A percentile compares a stretch with the other conserved stretches of the same genome.
Evolutionary conservation across 352 stramenopile genomes (phyloP).

Genomic region (Phytopythium boreale): DNA sequence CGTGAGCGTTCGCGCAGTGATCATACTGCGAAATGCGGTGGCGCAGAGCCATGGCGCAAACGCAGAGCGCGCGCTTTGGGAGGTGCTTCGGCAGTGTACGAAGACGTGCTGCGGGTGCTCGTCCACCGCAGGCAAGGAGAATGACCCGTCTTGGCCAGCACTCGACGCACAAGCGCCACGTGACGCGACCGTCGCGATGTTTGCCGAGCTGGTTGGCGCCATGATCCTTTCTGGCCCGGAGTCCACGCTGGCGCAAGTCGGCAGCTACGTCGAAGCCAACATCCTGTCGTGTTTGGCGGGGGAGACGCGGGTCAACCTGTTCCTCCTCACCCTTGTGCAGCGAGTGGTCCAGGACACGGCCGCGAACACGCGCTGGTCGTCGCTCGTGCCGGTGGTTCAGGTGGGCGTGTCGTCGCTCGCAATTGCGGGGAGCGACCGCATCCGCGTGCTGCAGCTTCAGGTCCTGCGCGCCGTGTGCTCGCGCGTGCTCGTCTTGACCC

Average conservation of each 20-base stretch:
- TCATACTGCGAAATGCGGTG: constrained; percentile 32
- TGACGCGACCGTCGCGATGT: constrained; percentile 26
- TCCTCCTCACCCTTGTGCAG: constrained; percentile 50
- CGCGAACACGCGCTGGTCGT: constrained; percentile 9
- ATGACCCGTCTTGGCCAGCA: background rate
- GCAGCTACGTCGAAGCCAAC: constrained; percentile 45
- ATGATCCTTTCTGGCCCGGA: constrained; percentile 25
- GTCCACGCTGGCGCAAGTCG: constrained; percentile 20
- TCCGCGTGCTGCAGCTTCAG: constrained; percentile 50
- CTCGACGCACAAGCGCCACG: background rate
- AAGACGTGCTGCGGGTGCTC: constrained; percentile 50
- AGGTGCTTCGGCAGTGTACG: constrained; percentile 54
- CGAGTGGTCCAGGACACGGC: constrained; percentile 33
- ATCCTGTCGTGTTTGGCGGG: constrained; percentile 36
- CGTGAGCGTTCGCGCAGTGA: constrained; percentile 20
- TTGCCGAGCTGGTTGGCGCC: constrained; percentile 45
- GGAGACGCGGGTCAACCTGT: constrained; percentile 44
- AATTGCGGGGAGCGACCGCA: constrained; percentile 22
- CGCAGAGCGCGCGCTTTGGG: constrained; percentile 31
- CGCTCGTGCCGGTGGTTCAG: constrained; percentile 34
- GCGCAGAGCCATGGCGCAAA: constrained; percentile 7
- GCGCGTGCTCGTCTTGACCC: constrained; percentile 19
- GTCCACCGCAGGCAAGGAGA: background rate
- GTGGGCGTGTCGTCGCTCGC: constrained; percentile 39
- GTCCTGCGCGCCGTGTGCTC: constrained; percentile 44